Evolutionary conservation across 2,329 filamentous ascomycete genomes (phyloP), one percentile per base, ranked within the genome.

Genomic region (Talaromyces albobiverticillius): DNA sequence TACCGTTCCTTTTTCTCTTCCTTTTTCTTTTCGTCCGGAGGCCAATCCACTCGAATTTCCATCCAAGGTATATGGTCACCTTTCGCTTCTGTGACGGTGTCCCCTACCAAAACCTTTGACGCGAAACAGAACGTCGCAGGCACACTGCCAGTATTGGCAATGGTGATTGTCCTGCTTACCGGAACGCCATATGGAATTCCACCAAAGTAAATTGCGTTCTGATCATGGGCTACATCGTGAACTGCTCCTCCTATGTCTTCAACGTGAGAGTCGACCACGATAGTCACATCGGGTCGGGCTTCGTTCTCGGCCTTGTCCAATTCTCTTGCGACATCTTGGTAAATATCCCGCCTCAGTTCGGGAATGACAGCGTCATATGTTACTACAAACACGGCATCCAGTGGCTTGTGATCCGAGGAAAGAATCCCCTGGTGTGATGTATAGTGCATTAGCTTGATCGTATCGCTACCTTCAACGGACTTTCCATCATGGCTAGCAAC

Each of bases 391-490:
- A 92, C 77, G 1, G 91, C 90, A 55, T 86, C 83, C 2, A 99
- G 75, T 0, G 94, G 95, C 68, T 99, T 99, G 72, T 99, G 94
- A 63, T 99, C 94, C 0, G 93, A 97, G 0, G 93, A 96, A 14
- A 89, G 82, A 22, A 99, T 86, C 16, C 88, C 82, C 69, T 97
- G 94, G 64, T 97, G 90, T 0, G 92, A 93, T 0, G 86, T 84
- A 68, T 99, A 99, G 55, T 88, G 78, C 51, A 84, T 77, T n/a
- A 85, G 69, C 22, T 69, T 64, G 25, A 86, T 76, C 43, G 77
- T 73, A 54, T 84, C 81, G 25, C 79, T 71, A 13, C 57, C 57
- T 25, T 64, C 64, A 16, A 70, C 54, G 13, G 67, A 68, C 3
- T 77, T 72, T 23, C 81, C 80, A 7, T 41, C 36, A 9, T 32